Evolutionary conservation across 2,329 filamentous ascomycete species (phyloP), one percentile per base, ranked within the genome.

Genomic region (Colletotrichum chrysophilum): DNA sequence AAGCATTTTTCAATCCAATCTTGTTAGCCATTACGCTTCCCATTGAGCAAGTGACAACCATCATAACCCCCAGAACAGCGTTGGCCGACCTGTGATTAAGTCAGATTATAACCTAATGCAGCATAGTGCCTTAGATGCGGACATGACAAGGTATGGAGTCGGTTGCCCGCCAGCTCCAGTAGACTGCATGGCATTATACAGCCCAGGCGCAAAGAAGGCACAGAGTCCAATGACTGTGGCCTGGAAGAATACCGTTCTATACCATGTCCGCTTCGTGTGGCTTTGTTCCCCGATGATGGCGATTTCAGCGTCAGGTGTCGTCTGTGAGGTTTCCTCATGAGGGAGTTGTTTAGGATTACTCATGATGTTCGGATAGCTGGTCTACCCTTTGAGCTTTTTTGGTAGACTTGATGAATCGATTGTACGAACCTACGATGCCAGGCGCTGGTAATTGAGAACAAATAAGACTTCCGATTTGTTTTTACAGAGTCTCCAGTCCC

Each of bases 141-240:
- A 81, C 81, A 83, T 82, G 4, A 82, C 78, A 4, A 83, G 78
- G 69, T 81, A 83, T 21, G 81, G 80, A 0, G 78, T 81, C 30
- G 81, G 80, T 70, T 80, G 78, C 2, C 81, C 81, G 21, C 80
- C 81, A 32, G 81, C 81, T 9, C 80, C 80, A n/a, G 80, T 79
- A 2, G 79, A 81, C 28, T 81, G 77, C 80, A 82, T 83, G 12
- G 80, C 81, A 66, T 82, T 83, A 77, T 80, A 82, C 9, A 82
- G 75, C 0, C 81, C 81, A 1, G 81, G 81, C 2, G 81, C 81
- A 8, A 79, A 72, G 67, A 82, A 82, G 0, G 80, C 81, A 12
- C 78, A 78, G 24, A 79, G 73, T 2, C 79, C 79, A 14, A 80
- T 79, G 8, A 82, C 75, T 4, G 79, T 80, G 7, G 80, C 80